Base-by-base conservation (phyloP, 352 stramenopile species). In the Phytophthora fragariaefolia region DNA sequence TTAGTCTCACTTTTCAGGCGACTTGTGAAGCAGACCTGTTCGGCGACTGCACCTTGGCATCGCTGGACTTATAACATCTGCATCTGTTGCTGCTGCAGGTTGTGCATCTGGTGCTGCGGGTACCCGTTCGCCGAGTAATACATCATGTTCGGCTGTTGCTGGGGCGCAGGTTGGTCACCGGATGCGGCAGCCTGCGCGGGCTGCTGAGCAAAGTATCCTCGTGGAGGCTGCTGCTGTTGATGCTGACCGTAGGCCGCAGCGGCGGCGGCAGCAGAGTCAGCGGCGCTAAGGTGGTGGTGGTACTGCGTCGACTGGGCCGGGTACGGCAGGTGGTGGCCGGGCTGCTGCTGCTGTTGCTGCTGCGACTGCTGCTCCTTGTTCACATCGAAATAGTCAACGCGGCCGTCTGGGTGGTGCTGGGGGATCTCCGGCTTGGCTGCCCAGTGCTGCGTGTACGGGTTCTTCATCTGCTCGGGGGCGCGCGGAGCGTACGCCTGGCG, bases 381-480 rank as follows among this genome's bases (percentile, higher is more conserved):
- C 58, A 91, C 74, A 48, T 93, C 85, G 63, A 91, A 91, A 66
- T 90, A 93, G 71, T 91, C 84, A 23, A 79, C 73, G 27, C 69
- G 59, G 32, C 68, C 75, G 38, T 87, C 71, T 23, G 64, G 67
- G 53, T 76, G 68, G 30, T 70, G 63, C 54, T 81, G 76, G 22
- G 63, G 62, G 40, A 79, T 59, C 36, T 82, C 73, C n/a, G 77
- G 72, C 67, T 90, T 89, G 38, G 77, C 36, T 3, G 78, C 73
- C 83, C 81, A 92, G 67, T 89, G 79, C 66, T 89, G 82, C 30
- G 76, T 66, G 63, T 90, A 87, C 52, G 68, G 64, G 69, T 89
- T 85, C 54, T 88, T 88, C 56, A 80, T 80, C 9, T 71, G 63
- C 22, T 89, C 80, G 4, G 66, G 38, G 12, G 60, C 20, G 1